Evolutionary conservation across 2,329 filamentous ascomycete genomes (phyloP), one percentile per base, ranked within the genome.

Genomic region (Aspergillus clavatus): DNA sequence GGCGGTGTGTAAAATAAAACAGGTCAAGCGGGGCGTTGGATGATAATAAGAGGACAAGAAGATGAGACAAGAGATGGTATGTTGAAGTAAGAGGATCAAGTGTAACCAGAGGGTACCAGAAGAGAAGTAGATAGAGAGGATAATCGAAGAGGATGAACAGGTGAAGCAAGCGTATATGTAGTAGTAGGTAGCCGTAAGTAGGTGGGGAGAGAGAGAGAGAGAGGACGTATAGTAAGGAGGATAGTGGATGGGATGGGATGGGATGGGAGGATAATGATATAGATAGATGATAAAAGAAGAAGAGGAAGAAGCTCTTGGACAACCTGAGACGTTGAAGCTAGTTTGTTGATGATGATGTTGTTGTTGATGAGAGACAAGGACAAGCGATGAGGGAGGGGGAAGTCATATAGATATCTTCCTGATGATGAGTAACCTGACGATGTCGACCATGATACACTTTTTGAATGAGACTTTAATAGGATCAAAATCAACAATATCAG

Each of bases 1-100:
- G 53, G 53, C 53, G 53, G 53, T 55, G 53, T 55, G 53, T 50
- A 50, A 50, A 38, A 50, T 35, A 50, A 49, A 38, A 27, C 21
- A 41, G 29, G 41, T 27, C 18, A 27, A 50, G 50, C 51, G 48
- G 51, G 53, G 53, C 50, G 43, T 43, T 44, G 48, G 43, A 40
- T 42, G 44, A 39, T 42, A 47, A 33, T 33, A 18, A 35, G 31
- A 35, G 50, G 48, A 43, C 23, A 23, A 37, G 28, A 28, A 11
- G 38, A 47, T 23, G 27, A 18, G 18, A 44, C 37, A 36, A 39
- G 37, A 35, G 19, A 37, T 14, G 18, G 36, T 11, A 27, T 31
- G 5, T 29, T 27, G 12, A 33, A 23, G 24, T 35, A 40, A 19
- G 42, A 38, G 38, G n/a, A 38, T 23, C 24, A 14, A 29, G 10